A percentile compares a stretch with the other conserved stretches of the same genome.
phyloP scores from a whole-genome alignment of 2,329 filamentous ascomycete genomes.

The Trichoderma sp. region DNA sequence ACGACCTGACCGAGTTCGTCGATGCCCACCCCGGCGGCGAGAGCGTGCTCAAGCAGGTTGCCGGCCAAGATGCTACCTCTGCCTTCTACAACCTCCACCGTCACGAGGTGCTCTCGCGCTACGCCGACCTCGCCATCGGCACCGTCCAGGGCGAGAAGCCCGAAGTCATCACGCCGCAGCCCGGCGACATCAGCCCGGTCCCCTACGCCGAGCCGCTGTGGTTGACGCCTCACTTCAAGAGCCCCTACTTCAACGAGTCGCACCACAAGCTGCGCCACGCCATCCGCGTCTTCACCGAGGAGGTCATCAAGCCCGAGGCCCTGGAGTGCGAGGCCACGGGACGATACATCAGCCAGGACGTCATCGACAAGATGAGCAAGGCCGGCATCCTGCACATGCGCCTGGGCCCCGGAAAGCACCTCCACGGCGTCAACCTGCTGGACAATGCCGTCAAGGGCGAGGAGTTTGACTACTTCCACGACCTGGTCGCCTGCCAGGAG shows the following conservation, averaged over 20 bases:
- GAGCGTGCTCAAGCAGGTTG: conserved; percentile 75
- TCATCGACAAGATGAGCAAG: conserved; percentile 77
- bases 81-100: conserved; percentile 91
- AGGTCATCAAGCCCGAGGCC: conserved; percentile 69
- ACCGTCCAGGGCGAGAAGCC: conserved; percentile 71
- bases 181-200: conserved; percentile 70
- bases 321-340: conserved; percentile 72
- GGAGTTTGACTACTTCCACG: conserved; percentile 86
- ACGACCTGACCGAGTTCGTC: conserved; percentile 80
- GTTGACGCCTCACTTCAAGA: conserved; percentile 73
- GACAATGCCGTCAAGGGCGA: conserved; percentile 69
- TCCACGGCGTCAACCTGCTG: conserved; percentile 67
- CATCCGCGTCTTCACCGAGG: conserved; percentile 69
- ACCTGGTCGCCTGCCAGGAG: conserved; percentile 74
- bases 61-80: conserved; percentile 74
- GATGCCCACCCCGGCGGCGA: conserved; percentile 82
- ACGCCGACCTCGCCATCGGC: conserved; percentile 70
- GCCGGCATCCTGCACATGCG: conserved; percentile 76
- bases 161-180: conserved; percentile 64
- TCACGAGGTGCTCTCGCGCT: conserved; percentile 83
- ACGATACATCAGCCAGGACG: conserved; percentile 64
- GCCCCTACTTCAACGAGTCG: conserved; percentile 75
- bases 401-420: conserved; percentile 76
- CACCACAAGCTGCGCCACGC: conserved; percentile 67
- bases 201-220: conserved; percentile 85